These are phyloP conservation scores for Penicillium roqueforti DNA, from an alignment of 495 filamentous ascomycete species.

Conservation along the genomic window DNA sequence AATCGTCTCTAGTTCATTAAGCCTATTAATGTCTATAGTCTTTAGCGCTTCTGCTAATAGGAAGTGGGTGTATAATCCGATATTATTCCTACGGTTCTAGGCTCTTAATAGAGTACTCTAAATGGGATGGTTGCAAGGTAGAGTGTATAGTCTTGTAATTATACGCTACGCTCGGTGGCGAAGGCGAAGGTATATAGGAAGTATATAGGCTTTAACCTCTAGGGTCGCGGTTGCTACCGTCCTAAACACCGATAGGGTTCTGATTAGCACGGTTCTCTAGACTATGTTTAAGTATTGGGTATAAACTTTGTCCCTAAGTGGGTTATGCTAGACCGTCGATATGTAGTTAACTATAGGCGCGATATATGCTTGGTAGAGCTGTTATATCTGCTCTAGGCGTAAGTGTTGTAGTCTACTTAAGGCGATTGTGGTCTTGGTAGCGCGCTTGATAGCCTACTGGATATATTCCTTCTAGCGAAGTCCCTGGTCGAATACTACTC, in stretches of 20 bases:
- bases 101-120: conserved; percentile 6
- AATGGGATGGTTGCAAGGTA: conserved; percentile 6
- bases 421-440: conserved; percentile 18
- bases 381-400: conserved; percentile 22
- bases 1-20: conserved; percentile 20
- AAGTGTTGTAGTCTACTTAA: conserved; percentile 16
- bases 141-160: not conserved
- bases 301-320: not conserved
- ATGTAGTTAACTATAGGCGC: conserved; percentile 5
- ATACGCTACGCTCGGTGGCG: conserved; percentile 1
- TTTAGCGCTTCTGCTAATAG: conserved; percentile 16
- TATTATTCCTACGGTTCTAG: conserved; percentile 12
- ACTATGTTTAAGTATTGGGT: not conserved
- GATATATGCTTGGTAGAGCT: conserved; percentile 23
- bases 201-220: not conserved
- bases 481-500: conserved; percentile 23
- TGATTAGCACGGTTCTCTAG: not conserved
- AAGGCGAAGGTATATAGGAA: not conserved
- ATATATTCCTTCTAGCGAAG: conserved; percentile 19
- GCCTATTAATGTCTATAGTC: conserved; percentile 14
- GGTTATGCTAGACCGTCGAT: conserved; percentile 1
- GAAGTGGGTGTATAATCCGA: conserved; percentile 7
- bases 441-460: conserved; percentile 19
- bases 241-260: not conserved
- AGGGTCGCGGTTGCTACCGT: not conserved